Conservation (phyloP, 192 early-diverging fungal species). For the Linnemannia elongata region DNA sequence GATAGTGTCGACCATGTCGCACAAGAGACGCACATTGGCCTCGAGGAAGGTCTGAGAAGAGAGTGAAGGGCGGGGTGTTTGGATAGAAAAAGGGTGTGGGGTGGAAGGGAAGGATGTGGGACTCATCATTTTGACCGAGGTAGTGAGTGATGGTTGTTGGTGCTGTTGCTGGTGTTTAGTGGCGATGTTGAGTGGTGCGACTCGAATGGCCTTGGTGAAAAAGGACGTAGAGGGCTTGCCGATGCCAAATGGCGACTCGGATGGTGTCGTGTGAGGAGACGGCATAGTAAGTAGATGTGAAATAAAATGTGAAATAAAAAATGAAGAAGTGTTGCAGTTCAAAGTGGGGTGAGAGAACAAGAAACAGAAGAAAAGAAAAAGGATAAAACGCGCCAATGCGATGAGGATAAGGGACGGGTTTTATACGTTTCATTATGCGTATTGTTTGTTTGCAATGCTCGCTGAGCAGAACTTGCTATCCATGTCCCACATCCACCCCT, state of each 20-base stretch:
- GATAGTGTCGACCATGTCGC: slow-evolving; percentile 47
- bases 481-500: not conserved
- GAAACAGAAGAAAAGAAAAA: not conserved
- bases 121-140: slow-evolving; percentile 6
- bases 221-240: not conserved
- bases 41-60: slow-evolving; percentile 19
- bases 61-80: not conserved
- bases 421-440: not conserved
- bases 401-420: not conserved
- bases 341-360: not conserved
- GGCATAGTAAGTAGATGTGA: not conserved
- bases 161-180: not conserved
- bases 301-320: not conserved
- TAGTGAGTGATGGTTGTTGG: not conserved
- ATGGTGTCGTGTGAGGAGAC: not conserved
- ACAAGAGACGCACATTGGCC: slow-evolving; percentile 35
- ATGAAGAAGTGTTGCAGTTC: too few species aligned
- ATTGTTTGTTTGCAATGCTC: not conserved
- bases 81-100: not conserved
- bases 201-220: not conserved
- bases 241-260: not conserved
- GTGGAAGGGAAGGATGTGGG: not conserved
- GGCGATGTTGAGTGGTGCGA: slow-evolving; percentile 40
- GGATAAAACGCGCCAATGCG: not conserved
- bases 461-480: not conserved